Percentiles rank a stretch among this genome's conserved stretches.
These are phyloP conservation scores for Lodderomyces orthopsilosis DNA, from an alignment of 1,139 yeast genomes.

Conservation along the genomic window DNA sequence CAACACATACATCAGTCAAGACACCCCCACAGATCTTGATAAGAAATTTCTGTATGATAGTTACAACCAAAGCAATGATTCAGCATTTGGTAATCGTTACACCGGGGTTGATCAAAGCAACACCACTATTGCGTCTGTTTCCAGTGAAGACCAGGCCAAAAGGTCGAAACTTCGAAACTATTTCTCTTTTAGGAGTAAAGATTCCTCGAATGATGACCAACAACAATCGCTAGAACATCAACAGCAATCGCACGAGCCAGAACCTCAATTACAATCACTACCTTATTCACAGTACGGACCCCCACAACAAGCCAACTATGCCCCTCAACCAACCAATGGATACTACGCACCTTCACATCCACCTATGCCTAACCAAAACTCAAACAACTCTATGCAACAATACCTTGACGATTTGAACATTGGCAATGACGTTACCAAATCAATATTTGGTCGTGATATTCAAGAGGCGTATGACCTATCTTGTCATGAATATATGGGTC, in stretches of 20 bases:
- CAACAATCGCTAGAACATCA: neutral
- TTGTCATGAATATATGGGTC: constrained; percentile 43
- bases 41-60: constrained; percentile 9
- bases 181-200: constrained; percentile 55
- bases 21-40: constrained; percentile 18
- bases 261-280: neutral
- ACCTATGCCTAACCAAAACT: constrained; percentile 3
- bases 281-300: constrained; percentile 4
- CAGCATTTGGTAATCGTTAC: constrained; percentile 2
- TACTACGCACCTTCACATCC: neutral
- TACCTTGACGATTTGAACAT: constrained; percentile 41
- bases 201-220: constrained; percentile 3
- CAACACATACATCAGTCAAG: constrained; percentile 11
- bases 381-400: constrained; percentile 28
- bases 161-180: constrained; percentile 52
- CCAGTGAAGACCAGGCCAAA: constrained; percentile 8
- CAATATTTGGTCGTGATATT: constrained; percentile 67
- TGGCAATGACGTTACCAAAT: constrained; percentile 33
- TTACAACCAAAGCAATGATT: constrained; percentile 4
- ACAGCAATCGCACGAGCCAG: constrained; percentile 1
- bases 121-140: constrained; percentile 7
- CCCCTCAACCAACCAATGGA: neutral
- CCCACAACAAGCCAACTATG: neutral
- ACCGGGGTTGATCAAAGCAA: constrained; percentile 12
- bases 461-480: constrained; percentile 51